Conservation (phyloP, 306 rosid genomes). For the Rosa persica region DNA sequence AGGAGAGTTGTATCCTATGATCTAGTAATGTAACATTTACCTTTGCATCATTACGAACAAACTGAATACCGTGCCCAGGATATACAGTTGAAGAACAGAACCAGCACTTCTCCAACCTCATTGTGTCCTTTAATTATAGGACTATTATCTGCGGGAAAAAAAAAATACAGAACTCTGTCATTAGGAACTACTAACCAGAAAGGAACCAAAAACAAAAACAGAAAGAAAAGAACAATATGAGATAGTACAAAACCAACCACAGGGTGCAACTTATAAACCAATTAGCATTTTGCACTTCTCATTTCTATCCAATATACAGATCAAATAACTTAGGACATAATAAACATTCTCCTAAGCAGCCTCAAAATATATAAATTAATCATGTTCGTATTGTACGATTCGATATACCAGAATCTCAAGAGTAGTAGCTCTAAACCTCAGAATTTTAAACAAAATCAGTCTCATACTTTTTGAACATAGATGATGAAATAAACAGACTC, state of each 20-base stretch:
- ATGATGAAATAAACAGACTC: too few relatives aligned
- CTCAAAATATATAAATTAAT: not conserved
- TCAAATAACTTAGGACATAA: too few relatives aligned
- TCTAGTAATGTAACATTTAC: constrained; percentile 23
- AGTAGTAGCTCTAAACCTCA: too few relatives aligned
- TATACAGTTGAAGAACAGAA: constrained; percentile 86
- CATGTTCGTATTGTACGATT: not conserved
- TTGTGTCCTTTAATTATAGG: constrained; percentile 3
- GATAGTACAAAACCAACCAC: not conserved
- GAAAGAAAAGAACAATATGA: not conserved
- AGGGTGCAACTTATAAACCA: not conserved
- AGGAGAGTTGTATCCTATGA: not conserved
- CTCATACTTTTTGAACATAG: not conserved
- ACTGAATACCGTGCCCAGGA: constrained; percentile 94
- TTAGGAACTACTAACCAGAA: not conserved
- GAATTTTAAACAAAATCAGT: too few relatives aligned
- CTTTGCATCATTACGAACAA: constrained; percentile 91
- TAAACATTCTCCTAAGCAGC: too few relatives aligned
- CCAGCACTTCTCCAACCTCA: constrained; percentile 97
- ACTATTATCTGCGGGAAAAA: not conserved
- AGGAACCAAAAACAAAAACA: not conserved
- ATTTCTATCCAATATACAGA: too few relatives aligned
- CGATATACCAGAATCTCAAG: not conserved
- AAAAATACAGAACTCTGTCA: not conserved
- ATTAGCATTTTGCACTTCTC: too few relatives aligned